Percentiles rank a stretch among this genome's conserved stretches.
phyloP scores from a whole-genome alignment of 2,329 filamentous ascomycete species.

The Coniella vitis region DNA sequence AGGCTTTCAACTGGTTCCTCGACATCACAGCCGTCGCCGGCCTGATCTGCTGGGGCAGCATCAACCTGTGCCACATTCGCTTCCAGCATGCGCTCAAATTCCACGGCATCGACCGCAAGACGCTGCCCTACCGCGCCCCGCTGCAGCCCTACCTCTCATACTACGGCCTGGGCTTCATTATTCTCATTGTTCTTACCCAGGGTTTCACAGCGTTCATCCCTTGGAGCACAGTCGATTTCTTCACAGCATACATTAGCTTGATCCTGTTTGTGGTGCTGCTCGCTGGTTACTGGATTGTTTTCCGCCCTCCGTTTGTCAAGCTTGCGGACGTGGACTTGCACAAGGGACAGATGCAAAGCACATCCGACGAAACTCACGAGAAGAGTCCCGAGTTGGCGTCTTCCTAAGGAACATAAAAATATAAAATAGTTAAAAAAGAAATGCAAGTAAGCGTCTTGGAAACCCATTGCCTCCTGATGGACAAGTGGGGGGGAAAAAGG shows the following conservation, averaged over 20 bases:
- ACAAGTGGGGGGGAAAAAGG: too few species aligned
- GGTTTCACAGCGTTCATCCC: conserved; percentile 38
- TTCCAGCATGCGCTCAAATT: conserved; percentile 30
- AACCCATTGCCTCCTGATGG: too few species aligned
- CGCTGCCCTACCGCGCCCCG: conserved; percentile 23
- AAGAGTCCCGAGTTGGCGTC: background rate
- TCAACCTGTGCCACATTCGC: conserved; percentile 25
- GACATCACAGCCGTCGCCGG: conserved; percentile 41
- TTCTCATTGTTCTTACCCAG: conserved; percentile 36
- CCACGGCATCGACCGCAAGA: conserved; percentile 30
- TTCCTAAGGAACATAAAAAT: background rate
- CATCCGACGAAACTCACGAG: background rate
- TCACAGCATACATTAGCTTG: conserved; percentile 30
- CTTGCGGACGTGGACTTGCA: conserved; percentile 20
- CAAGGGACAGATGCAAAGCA: conserved; percentile 15
- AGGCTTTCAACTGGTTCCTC: conserved; percentile 50
- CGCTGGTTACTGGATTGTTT: conserved; percentile 33
- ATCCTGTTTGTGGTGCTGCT: conserved; percentile 27
- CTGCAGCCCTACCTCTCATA: conserved; percentile 33
- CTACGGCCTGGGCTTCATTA: conserved; percentile 35
- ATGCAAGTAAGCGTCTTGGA: too few species aligned
- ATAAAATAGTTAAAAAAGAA: background rate
- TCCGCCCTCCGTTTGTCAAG: conserved; percentile 23
- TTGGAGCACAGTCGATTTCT: conserved; percentile 33
- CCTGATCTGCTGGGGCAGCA: conserved; percentile 27